These are phyloP conservation scores for Lactarius psammicola DNA, from an alignment of 768 basidiomycete species.

Conservation along the genomic window DNA sequence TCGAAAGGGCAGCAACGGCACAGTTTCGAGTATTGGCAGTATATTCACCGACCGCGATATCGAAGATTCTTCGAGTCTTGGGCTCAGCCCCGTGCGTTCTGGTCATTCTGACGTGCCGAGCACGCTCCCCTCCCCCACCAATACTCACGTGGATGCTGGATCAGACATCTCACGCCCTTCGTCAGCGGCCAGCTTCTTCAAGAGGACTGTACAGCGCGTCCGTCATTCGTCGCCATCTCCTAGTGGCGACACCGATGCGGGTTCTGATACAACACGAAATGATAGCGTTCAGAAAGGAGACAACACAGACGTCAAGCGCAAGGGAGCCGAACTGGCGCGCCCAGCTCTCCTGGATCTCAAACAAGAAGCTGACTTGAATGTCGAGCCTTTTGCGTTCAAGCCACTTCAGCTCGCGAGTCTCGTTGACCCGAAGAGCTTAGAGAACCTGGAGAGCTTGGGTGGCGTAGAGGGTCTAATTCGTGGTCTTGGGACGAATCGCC, in stretches of 20 bases:
- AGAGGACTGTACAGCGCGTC: conserved; percentile 17
- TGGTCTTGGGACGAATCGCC: conserved; percentile 68
- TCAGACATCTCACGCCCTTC: conserved; percentile 33
- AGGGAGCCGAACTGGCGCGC: conserved; percentile 26
- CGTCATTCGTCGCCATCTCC: conserved; percentile 25
- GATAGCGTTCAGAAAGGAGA: conserved; percentile 31
- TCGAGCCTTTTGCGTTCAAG: conserved; percentile 69
- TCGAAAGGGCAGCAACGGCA: conserved; percentile 59
- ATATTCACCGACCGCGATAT: conserved; percentile 43
- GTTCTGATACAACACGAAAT: conserved; percentile 8
- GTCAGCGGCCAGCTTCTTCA: conserved; percentile 29
- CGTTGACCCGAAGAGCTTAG: conserved; percentile 84
- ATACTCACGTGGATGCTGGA: conserved; percentile 42
- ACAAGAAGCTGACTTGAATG: conserved; percentile 52
- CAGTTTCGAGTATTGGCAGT: conserved; percentile 49
- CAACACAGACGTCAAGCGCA: conserved; percentile 21
- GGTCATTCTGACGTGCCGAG: conserved; percentile 38
- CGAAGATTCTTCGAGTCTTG: conserved; percentile 23
- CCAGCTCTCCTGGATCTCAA: conserved; percentile 34
- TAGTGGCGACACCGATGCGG: conserved; percentile 22
- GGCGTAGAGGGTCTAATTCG: conserved; percentile 64
- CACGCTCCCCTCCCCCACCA: conserved; percentile 39
- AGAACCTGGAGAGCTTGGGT: conserved; percentile 63
- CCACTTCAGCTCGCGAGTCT: conserved; percentile 78
- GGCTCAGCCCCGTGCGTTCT: conserved; percentile 26